Percentiles rank a stretch among this genome's conserved stretches.
Conservation (phyloP, 2,329 filamentous ascomycete species). For the Apiospora aurea region DNA sequence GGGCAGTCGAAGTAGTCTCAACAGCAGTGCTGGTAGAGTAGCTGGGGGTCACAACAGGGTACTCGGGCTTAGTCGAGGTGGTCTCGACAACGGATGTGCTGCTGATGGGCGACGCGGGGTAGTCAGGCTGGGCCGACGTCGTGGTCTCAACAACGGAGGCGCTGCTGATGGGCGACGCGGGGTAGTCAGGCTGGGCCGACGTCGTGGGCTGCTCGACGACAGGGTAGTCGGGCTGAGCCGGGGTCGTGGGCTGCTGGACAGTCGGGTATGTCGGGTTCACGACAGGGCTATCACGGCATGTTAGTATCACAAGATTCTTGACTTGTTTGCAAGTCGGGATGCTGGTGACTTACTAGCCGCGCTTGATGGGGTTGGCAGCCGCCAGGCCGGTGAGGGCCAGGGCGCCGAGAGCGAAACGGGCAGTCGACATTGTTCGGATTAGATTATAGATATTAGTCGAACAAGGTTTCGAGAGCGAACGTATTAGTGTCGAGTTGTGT, state of each 20-base stretch:
- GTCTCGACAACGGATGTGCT: not conserved
- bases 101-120: not conserved
- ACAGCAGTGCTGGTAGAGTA: not conserved
- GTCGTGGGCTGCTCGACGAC: not conserved
- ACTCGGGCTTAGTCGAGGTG: not conserved
- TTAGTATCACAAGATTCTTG: not conserved
- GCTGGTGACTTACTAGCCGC: not conserved
- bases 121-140: not conserved
- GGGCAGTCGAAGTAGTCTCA: not conserved
- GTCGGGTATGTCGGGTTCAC: slow-evolving; percentile 2
- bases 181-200: not conserved
- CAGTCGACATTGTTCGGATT: slow-evolving; percentile 7
- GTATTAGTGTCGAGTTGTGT: slow-evolving; percentile 9
- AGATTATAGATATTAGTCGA: slow-evolving; percentile 13
- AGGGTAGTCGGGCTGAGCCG: not conserved
- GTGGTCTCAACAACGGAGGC: not conserved
- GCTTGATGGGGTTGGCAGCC: slow-evolving; percentile 15
- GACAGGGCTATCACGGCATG: slow-evolving; percentile 10
- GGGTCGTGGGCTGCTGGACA: slow-evolving; percentile 3
- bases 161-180: not conserved
- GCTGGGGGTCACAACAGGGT: slow-evolving; percentile 3
- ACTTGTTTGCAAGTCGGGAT: not conserved
- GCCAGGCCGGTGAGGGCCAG: slow-evolving; percentile 13
- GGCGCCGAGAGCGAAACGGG: slow-evolving; percentile 15
- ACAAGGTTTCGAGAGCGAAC: slow-evolving; percentile 1